A percentile compares a stretch with the other conserved stretches of the same genome.
These are phyloP conservation scores for Grigorovia humatica DNA, from an alignment of 805 yeast genomes.

Conservation along the genomic window DNA sequence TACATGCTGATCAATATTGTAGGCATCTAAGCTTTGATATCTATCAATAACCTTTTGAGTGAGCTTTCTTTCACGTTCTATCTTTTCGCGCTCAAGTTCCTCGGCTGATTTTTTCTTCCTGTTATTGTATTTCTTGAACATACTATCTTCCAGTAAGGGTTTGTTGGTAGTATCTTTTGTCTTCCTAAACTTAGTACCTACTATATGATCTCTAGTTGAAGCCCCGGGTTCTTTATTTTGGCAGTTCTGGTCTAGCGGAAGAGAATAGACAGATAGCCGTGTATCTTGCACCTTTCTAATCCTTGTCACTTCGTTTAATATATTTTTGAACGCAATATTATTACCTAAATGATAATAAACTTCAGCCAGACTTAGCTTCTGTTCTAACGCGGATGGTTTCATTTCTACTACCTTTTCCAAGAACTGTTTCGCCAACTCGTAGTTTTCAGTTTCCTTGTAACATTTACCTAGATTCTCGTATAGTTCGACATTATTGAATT, in stretches of 20 bases:
- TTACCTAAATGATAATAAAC: slow-evolving; percentile 59
- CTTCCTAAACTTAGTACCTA: background rate
- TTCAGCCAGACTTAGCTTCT: slow-evolving; percentile 73
- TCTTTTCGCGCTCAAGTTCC: slow-evolving; percentile 35
- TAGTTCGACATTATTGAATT: slow-evolving; percentile 39
- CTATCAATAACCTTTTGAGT: slow-evolving; percentile 47
- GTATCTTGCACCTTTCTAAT: slow-evolving; percentile 27
- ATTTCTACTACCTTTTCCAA: slow-evolving; percentile 45
- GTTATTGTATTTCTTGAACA: slow-evolving; percentile 18
- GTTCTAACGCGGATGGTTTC: slow-evolving; percentile 58
- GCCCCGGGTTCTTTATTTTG: background rate
- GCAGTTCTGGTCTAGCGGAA: background rate
- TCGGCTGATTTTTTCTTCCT: slow-evolving; percentile 25
- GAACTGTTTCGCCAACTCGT: slow-evolving; percentile 50
- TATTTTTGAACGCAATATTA: slow-evolving; percentile 41
- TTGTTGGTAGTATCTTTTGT: slow-evolving; percentile 15
- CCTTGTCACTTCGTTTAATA: slow-evolving; percentile 46
- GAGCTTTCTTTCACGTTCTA: slow-evolving; percentile 48
- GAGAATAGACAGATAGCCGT: slow-evolving; percentile 11
- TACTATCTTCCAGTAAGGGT: slow-evolving; percentile 25
- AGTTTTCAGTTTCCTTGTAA: slow-evolving; percentile 61
- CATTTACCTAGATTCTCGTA: slow-evolving; percentile 60
- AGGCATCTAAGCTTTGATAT: slow-evolving; percentile 43
- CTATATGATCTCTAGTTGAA: background rate
- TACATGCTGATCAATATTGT: slow-evolving; percentile 31